Evolutionary conservation across 139 green algal genomes (phyloP).

Genomic region (Chlamydomonas sp.): DNA sequence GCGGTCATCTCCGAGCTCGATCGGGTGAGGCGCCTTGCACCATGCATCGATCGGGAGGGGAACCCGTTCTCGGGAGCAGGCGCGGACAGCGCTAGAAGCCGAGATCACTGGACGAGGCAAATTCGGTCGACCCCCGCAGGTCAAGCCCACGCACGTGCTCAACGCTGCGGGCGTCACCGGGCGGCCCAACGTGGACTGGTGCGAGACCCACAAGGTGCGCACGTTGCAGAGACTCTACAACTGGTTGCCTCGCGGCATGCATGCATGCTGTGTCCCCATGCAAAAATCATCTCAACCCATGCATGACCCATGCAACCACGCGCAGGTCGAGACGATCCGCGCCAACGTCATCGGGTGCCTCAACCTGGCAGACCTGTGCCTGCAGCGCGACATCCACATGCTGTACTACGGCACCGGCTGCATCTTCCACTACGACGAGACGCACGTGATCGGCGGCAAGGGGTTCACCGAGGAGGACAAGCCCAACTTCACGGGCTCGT

Average conservation of each 20-base stretch:
- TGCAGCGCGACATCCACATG: slow-evolving; percentile 72
- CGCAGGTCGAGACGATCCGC: slow-evolving; percentile 84
- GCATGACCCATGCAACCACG: no score
- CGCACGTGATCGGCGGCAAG: slow-evolving; percentile 66
- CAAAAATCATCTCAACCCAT: no score
- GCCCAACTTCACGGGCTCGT: slow-evolving; percentile 95
- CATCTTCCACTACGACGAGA: slow-evolving; percentile 98
- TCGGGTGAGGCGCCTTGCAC: slow-evolving; percentile 49
- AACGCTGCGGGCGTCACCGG: slow-evolving; percentile 92
- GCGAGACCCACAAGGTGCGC: slow-evolving; percentile 86
- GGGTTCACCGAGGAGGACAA: slow-evolving; percentile 92
- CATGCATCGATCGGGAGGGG: no score
- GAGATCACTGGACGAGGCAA: no score
- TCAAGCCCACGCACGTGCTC: slow-evolving; percentile 92
- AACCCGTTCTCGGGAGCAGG: not conserved
- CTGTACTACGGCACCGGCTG: slow-evolving; percentile 95
- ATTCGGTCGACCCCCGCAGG: no score
- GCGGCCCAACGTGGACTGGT: slow-evolving; percentile 97
- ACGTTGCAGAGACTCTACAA: no score
- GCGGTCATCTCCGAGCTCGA: slow-evolving; percentile 81
- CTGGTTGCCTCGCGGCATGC: not conserved
- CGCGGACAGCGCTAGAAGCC: not conserved
- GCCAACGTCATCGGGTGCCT: slow-evolving; percentile 92
- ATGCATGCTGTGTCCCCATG: not conserved
- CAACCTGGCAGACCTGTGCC: slow-evolving; percentile 79